Evolutionary conservation across 1,284 basidiomycete species (phyloP), one percentile per base, ranked within the genome.

Genomic region (Apiotrichum sp.): DNA sequence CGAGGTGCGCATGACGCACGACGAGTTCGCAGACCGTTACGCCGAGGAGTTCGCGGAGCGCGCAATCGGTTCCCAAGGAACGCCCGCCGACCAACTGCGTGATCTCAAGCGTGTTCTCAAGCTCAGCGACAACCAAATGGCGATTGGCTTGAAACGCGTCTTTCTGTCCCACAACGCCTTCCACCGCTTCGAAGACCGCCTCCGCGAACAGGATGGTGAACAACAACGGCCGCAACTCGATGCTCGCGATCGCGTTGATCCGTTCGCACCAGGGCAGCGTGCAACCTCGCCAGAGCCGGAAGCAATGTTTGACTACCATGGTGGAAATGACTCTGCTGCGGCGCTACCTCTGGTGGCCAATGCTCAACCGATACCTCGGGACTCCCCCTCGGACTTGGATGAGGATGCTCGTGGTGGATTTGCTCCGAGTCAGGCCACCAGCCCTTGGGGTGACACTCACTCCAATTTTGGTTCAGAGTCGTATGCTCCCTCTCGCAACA

Each of bases 401-500:
- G 89, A 93, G 55, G 89, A 93, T 56, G 89, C 92, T 59, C 88
- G 92, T 55, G 80, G 56, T 31, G 61, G 59, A 10, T 69, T 70
- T 47, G 83, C 63, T 83, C 83, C 83, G 3, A 89, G 86, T 67
- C 81, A 85, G 43, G 80, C 86, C 0, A 67, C 62, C 31, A 86
- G 84, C 58, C 81, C 86, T 53, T 82, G 84, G 42, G 89, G 89
- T 55, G 90, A 91, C 48, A 82, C 84, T 0, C 80, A 81, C 49
- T 91, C 88, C 0, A 86, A 88, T 64, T 84, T 88, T 44, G 89
- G 88, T 6, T 89, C 88, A 2, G 91, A 93, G 67, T 87, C 86
- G 0, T 98, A 97, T 67, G 92, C 91, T 0, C 93, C 92, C 0
- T 93, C 89, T 0, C 80, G 90, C 22, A 95, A 96, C 67, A 95